Evolutionary conservation across 2,329 filamentous ascomycete genomes (phyloP), one percentile per base, ranked within the genome.

Genomic region (Fusarium xyrophilum): DNA sequence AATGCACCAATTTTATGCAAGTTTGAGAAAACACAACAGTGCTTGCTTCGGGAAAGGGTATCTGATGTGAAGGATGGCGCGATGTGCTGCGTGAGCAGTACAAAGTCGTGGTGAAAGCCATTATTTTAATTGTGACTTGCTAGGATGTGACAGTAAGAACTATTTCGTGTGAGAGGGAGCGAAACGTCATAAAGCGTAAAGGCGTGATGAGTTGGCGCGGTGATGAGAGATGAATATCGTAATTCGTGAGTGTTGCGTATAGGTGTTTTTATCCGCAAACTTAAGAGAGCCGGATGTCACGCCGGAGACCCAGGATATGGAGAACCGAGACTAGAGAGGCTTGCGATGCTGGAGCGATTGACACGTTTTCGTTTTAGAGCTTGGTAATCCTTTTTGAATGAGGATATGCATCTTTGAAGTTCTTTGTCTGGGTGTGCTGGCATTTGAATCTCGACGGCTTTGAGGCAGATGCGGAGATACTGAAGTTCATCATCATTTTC

Each of bases 381-480:
- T 55, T 77, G 76, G 58, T 86, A 90, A 72, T 89, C 87, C 33
- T 83, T 76, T 76, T 88, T 89, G 85, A 88, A 90, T 66, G 83
- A 83, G 61, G 82, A 79, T 67, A 90, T 89, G 75, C 86, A 87
- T 65, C 84, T 82, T 64, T 83, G 80, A 35, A 90, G 82, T 62
- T 89, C 87, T 30, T 82, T 79, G 74, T 89, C 85, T 4, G 82
- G 81, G 60, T 83, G 82, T 43, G 80, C 76, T 8, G 84, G 80
- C 73, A 84, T 84, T 69, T 88, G 85, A 21, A 88, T 84, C 79
- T 90, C 87, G 69, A 90, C 84, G 25, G 85, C 86, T 68, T 88
- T 86, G 65, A 89, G 81, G 73, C 86, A 85, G 64, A 91, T 86
- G 60, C 87, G 85, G 42, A 89, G 82, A 73, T 87, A 87, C 44